Percentiles rank a stretch among this genome's conserved stretches.
These are phyloP conservation scores for Rhodotorula sp. DNA, from an alignment of 1,284 basidiomycete species.

Conservation along the genomic window DNA sequence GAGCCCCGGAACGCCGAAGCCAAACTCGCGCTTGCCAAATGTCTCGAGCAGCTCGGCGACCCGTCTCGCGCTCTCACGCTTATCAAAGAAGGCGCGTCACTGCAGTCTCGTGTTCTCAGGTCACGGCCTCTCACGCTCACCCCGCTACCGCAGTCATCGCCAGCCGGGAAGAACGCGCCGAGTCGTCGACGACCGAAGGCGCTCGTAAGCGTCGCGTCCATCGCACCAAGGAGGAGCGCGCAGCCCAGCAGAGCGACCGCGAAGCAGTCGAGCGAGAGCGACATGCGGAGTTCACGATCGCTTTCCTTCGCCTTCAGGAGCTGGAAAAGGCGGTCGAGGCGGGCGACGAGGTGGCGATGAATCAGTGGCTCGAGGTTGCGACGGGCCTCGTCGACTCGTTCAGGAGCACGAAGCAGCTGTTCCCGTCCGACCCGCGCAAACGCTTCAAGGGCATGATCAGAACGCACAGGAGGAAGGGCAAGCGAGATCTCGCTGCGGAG, in stretches of 20 bases:
- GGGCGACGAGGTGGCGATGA: slow-evolving; percentile 51
- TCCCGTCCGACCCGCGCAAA: slow-evolving; percentile 60
- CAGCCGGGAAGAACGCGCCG: slow-evolving; percentile 22
- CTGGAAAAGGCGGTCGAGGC: slow-evolving; percentile 49
- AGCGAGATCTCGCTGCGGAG: slow-evolving; percentile 58
- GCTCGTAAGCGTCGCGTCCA: slow-evolving; percentile 7
- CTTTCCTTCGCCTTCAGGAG: slow-evolving; percentile 50
- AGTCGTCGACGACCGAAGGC: neutral
- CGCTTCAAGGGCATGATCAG: slow-evolving; percentile 45
- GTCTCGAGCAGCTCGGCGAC: slow-evolving; percentile 75
- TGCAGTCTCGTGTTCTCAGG: slow-evolving; percentile 44
- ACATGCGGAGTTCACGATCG: slow-evolving; percentile 47
- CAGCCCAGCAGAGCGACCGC: slow-evolving; percentile 11
- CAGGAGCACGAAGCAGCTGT: slow-evolving; percentile 77
- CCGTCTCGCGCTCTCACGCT: slow-evolving; percentile 77
- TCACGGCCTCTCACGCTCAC: slow-evolving; percentile 46
- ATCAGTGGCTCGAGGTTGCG: slow-evolving; percentile 74
- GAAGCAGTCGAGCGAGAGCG: slow-evolving; percentile 39
- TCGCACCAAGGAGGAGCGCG: slow-evolving; percentile 14
- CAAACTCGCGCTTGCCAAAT: slow-evolving; percentile 82
- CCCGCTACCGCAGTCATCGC: slow-evolving; percentile 30
- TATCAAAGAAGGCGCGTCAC: slow-evolving; percentile 71
- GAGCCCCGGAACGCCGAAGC: slow-evolving; percentile 74
- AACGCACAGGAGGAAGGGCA: slow-evolving; percentile 36
- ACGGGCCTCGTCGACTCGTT: slow-evolving; percentile 84